Base-by-base conservation (phyloP, 805 yeast species). In the Kurtzmaniella cleridarum region DNA sequence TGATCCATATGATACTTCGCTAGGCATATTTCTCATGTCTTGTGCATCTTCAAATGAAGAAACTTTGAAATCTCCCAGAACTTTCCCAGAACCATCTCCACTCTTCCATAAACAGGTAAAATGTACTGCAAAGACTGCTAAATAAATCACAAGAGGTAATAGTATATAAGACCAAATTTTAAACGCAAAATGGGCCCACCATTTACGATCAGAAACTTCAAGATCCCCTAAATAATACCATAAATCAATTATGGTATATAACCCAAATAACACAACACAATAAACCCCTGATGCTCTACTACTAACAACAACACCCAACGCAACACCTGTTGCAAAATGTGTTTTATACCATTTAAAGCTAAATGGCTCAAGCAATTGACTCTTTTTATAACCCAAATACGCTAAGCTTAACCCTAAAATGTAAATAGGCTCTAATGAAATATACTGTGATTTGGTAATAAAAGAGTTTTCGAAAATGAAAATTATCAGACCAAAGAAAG, bases 151-250 rank as follows among this genome's bases (percentile, higher is more conserved):
- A 0, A 69, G 32, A 3, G 97, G 95, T 1, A 84, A 55, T 0
- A 64, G 49, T 0, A 82, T 45, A 32, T 82, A 60, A 7, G 69
- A 60, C 12, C 64, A 40, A 0, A 67, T 46, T 29, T 82, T 69
- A 15, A 57, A 43, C 0, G 57, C 15, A 13, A 72, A 51, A 49
- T 76, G 79, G 39, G 58, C 62, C 13, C 62, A 45, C 45, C 78
- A 62, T 17, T 49, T 36, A 13, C 37, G 39, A 7, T 64, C 57
- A 1, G 75, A 32, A 3, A 81, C 65, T 3, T 63, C 58, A 26
- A 84, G 55, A 57, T 91, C 96, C 11, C 93, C 95, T 29, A 83
- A 54, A 10, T 76, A 50, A 43, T 58, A 56, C 96, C 96, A 89
- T 33, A 82, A 57, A 43, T 79, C 78, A 41, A 67, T 63, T 1